phyloP scores from a whole-genome alignment of 768 basidiomycete genomes.

The Omphalotus guepiniiformis region DNA sequence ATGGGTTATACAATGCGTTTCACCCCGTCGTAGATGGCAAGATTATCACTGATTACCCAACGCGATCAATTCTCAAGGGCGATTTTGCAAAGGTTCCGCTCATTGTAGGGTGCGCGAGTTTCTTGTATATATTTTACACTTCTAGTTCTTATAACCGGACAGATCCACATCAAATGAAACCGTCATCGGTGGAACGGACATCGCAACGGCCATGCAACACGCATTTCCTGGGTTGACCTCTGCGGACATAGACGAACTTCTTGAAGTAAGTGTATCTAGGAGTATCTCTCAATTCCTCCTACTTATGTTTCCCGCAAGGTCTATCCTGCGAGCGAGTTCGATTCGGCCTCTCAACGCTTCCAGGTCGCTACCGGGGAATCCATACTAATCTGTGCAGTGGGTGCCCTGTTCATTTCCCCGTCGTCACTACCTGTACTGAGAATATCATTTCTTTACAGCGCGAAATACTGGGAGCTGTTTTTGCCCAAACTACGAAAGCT shows the following conservation, averaged over 20 bases:
- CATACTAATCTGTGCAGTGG: slow-evolving; percentile 49
- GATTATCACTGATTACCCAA: slow-evolving; percentile 47
- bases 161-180: slow-evolving; percentile 62
- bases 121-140: background rate
- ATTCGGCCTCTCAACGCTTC: slow-evolving; percentile 35
- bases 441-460: slow-evolving; percentile 24
- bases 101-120: slow-evolving; percentile 48
- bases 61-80: slow-evolving; percentile 38
- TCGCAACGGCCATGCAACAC: slow-evolving; percentile 30
- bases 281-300: background rate
- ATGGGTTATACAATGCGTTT: slow-evolving; percentile 43
- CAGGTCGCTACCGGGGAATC: slow-evolving; percentile 48
- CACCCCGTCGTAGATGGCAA: slow-evolving; percentile 53
- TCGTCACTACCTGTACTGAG: background rate
- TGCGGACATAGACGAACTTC: slow-evolving; percentile 32
- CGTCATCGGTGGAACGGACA: slow-evolving; percentile 35
- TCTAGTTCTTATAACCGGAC: background rate
- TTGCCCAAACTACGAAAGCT: slow-evolving; percentile 28
- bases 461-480: slow-evolving; percentile 41
- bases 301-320: slow-evolving; percentile 19
- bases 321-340: slow-evolving; percentile 42
- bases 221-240: slow-evolving; percentile 45
- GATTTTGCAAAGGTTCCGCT: slow-evolving; percentile 48
- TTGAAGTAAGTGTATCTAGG: slow-evolving; percentile 20
- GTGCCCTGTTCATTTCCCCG: slow-evolving; percentile 16